Percentiles rank a stretch among this genome's conserved stretches.
These are phyloP conservation scores for Leishmania gerbilli DNA, from an alignment of 208 protist species.

Conservation along the genomic window DNA sequence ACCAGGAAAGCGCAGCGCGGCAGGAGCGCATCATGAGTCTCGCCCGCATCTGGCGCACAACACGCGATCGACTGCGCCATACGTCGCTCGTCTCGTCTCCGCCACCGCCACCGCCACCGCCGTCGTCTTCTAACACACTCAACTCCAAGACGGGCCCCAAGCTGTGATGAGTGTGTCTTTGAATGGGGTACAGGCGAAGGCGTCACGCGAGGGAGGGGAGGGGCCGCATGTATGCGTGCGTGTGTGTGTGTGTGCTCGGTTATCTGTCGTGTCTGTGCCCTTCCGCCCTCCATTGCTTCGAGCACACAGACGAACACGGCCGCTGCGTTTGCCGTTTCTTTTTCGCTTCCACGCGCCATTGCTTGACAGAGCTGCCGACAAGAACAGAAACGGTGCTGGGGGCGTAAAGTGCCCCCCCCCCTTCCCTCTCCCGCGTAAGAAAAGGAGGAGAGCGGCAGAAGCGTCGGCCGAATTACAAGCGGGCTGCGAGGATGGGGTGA, in stretches of 20 bases:
- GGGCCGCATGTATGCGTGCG: not conserved
- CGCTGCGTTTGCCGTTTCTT: not conserved
- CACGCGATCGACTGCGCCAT: conserved; percentile 7
- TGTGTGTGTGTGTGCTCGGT: not conserved
- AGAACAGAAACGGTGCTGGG: not conserved
- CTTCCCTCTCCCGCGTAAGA: too few relatives aligned
- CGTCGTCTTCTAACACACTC: not conserved
- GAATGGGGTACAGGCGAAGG: not conserved
- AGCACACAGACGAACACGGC: not conserved
- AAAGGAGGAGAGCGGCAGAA: too few relatives aligned
- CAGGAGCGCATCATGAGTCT: conserved; percentile 6
- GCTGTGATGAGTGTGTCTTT: not conserved
- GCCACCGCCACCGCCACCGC: not conserved
- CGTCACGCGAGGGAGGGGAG: too few relatives aligned
- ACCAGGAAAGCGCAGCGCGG: not conserved
- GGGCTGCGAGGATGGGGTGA: not conserved
- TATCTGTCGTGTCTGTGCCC: not conserved
- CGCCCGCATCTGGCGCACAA: conserved; percentile 14
- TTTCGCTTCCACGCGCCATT: not conserved
- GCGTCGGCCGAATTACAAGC: not conserved
- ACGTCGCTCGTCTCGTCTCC: conserved; percentile 6
- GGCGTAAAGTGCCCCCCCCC: too few relatives aligned
- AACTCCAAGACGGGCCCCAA: not conserved
- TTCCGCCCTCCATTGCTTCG: not conserved
- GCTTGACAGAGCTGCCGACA: not conserved